phyloP scores from a whole-genome alignment of 73 alveolate species.

The Paramecium sexaurelia region DNA sequence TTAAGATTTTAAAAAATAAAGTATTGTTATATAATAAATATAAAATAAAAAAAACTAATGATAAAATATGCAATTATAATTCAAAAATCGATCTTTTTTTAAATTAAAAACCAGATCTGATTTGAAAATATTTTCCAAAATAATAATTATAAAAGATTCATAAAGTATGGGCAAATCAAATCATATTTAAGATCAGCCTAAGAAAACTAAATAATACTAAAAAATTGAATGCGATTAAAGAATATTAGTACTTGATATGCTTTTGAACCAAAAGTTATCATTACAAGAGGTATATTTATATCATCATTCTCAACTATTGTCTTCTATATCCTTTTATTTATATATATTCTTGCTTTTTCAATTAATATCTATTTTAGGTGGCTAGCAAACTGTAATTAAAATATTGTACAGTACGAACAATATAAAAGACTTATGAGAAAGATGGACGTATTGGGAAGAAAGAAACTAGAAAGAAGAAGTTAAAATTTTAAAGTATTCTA shows the following conservation, averaged over 20 bases:
- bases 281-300: not conserved
- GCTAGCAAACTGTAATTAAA: constrained; percentile 20
- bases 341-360: not conserved
- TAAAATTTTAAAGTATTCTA: not conserved
- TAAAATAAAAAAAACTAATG: not conserved
- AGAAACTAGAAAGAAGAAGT: constrained; percentile 43
- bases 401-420: constrained; percentile 55
- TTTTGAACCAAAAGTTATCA: not conserved
- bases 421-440: not conserved
- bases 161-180: not conserved
- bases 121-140: not conserved
- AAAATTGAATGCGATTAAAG: not conserved
- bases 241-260: not conserved
- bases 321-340: not conserved
- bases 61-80: not conserved
- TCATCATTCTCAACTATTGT: not conserved
- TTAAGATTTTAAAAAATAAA: not conserved
- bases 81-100: not conserved
- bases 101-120: not conserved
- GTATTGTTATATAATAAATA: not conserved
- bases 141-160: not conserved
- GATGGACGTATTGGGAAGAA: constrained; percentile 56
- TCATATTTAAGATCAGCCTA: not conserved
- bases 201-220: not conserved
- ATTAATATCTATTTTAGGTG: not conserved